These are phyloP conservation scores for Colletotrichum truncatum DNA, from an alignment of 2,329 filamentous ascomycete genomes.

Conservation along the genomic window DNA sequence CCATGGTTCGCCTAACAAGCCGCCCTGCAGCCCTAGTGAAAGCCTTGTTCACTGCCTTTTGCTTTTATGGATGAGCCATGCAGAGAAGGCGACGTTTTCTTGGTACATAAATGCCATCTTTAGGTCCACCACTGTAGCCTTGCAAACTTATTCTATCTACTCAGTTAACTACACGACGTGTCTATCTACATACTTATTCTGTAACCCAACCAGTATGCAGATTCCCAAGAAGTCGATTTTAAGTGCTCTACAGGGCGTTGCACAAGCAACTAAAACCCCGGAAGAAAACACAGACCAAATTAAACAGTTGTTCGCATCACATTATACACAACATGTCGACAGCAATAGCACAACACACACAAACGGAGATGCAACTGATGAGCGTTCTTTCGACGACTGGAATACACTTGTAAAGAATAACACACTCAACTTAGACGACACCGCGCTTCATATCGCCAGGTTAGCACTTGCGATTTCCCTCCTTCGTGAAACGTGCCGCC, in stretches of 20 bases:
- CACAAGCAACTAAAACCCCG: background rate
- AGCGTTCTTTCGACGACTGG: background rate
- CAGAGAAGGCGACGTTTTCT: too few relatives aligned
- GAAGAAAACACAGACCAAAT: background rate
- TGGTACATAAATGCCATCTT: too few relatives aligned
- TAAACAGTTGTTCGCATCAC: background rate
- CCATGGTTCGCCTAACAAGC: background rate
- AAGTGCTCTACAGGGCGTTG: background rate
- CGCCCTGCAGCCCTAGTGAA: too few relatives aligned
- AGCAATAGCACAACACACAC: background rate
- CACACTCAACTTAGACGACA: background rate
- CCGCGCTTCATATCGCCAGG: background rate
- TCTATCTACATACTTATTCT: background rate
- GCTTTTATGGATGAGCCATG: too few relatives aligned
- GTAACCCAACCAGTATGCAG: background rate
- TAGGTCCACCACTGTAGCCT: too few relatives aligned
- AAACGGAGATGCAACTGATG: background rate
- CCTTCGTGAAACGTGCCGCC: background rate
- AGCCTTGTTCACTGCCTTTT: too few relatives aligned
- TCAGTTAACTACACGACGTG: background rate
- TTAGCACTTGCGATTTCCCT: background rate
- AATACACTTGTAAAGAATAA: background rate
- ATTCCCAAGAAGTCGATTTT: background rate
- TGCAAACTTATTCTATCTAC: background rate
- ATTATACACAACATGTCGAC: background rate